Base-by-base conservation (phyloP, 1,139 yeast species). In the Sugiyamaella castrensis region DNA sequence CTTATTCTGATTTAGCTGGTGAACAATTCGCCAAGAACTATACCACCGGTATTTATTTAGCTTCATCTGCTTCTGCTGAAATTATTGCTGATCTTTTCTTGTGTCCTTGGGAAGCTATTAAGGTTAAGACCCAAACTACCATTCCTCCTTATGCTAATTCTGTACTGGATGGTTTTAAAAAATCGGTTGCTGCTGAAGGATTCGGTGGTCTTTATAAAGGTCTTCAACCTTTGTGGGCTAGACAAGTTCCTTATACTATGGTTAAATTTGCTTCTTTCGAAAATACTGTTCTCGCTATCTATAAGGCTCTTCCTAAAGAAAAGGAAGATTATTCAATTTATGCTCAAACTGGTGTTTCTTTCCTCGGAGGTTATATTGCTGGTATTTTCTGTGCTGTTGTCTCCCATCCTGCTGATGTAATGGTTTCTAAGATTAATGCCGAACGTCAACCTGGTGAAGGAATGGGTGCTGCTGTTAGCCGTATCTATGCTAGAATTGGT, bases 231-330 rank as follows among this genome's bases (percentile, higher is more conserved):
- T 76, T 91, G 60, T 89, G 97, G 97, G 80, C 82, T 55, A 84
- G 97, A 74, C 97, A 91, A 70, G 85, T 91, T 58, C 97, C 97
- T 24, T 91, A 91, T 74, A 91, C 97, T 36, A 89, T 89, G 96
- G 94, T 87, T 55, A 91, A 91, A 71, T 91, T 91, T 71, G 91
- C 97, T 19, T 78, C 94, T 40, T 91, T 91, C 71, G 98, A 91
- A 73, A 85, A 82, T 65, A 84, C 89, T 45, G 96, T 89, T 29
- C 87, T 50, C 44, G 58, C 55, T 38, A 60, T 60, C 56, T 60
- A 60, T 56, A 42, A 51, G 36, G 47, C 57, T 30, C 50, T 60
- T 47, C 63, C 63, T 47, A 49, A 57, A 51, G 26, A 51, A 41
- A 56, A 81, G 70, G 65, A 69, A 39, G 80, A 81, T 53, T 79